Base-by-base conservation (phyloP, 768 basidiomycete genomes). In the Kwoniella heveanensis region DNA sequence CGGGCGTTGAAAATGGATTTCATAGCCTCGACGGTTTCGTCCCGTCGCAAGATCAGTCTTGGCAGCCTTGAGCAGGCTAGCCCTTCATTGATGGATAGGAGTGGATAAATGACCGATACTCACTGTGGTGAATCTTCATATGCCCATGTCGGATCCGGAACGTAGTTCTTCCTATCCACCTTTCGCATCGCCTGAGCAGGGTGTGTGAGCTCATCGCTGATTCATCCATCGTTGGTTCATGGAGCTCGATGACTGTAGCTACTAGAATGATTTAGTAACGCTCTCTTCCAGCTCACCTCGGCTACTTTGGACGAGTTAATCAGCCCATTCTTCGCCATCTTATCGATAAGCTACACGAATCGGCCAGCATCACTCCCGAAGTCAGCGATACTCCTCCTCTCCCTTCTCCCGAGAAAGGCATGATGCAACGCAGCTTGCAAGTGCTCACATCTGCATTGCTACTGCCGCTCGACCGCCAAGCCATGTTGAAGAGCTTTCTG, bases 61-160 rank as follows among this genome's bases (percentile, higher is more conserved):
- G n/a, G n/a, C n/a, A n/a, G n/a, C n/a, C n/a, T n/a, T n/a, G n/a
- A n/a, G n/a, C n/a, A n/a, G n/a, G n/a, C n/a, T n/a, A n/a, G n/a
- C n/a, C n/a, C n/a, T n/a, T n/a, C n/a, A n/a, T n/a, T n/a, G n/a
- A n/a, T n/a, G 30, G 17, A 59, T 50, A 21, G 6, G 12, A 22
- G 2, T 19, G 24, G n/a, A 15, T 36, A n/a, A 37, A 46, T 22
- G 22, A 15, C 17, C 39, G 9, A 13, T 39, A 71, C 79, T 60
- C 77, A 88, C 87, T 90, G 88, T 4, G 91, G 91, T 0, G 87
- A 86, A 74, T 92, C 91, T 30, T 86, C 81, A 62, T 93, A 93
- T 3, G 90, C 89, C n/a, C 82, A 82, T 0, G 30, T 15, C 26
- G 70, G 72, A 50, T 81, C 69, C 2, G 79, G 76, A 12, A 90